Evolutionary conservation across 129 eudicot genomes (phyloP).

Genomic region (Artemisia argyi): DNA sequence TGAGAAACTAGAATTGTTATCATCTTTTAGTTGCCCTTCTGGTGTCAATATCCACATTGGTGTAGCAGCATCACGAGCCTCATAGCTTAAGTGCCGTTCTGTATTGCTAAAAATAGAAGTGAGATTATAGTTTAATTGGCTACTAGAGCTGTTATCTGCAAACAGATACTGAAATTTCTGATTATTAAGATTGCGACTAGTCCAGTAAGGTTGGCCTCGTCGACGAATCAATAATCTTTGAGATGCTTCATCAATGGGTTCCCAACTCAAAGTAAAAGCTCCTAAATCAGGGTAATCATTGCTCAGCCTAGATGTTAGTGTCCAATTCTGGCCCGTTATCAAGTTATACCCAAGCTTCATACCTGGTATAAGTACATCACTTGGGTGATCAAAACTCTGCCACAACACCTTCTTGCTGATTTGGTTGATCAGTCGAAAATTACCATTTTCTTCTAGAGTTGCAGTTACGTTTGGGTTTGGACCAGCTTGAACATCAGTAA

Average conservation of each 20-base stretch:
- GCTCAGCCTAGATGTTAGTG: background rate
- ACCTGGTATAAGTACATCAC: background rate
- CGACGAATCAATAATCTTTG: background rate
- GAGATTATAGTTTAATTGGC: no score
- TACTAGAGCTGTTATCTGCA: no score
- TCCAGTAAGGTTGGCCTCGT: background rate
- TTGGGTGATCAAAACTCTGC: conserved; percentile 3
- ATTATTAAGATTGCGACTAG: background rate
- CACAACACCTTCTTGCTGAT: background rate
- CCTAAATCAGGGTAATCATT: background rate
- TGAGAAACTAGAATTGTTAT: no score
- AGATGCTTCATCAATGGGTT: background rate
- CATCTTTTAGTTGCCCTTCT: background rate
- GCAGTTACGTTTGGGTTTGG: background rate
- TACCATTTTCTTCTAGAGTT: background rate
- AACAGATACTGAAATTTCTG: no score
- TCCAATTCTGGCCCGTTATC: background rate
- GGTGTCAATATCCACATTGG: background rate
- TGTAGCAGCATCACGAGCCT: no score
- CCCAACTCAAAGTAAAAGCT: background rate
- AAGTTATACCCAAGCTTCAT: background rate
- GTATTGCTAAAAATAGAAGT: no score
- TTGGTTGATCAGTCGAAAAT: background rate
- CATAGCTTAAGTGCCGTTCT: no score
- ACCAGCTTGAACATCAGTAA: background rate